Evolutionary conservation across 1,284 basidiomycete genomes (phyloP).

Genomic region (Cystobasidium sp.): DNA sequence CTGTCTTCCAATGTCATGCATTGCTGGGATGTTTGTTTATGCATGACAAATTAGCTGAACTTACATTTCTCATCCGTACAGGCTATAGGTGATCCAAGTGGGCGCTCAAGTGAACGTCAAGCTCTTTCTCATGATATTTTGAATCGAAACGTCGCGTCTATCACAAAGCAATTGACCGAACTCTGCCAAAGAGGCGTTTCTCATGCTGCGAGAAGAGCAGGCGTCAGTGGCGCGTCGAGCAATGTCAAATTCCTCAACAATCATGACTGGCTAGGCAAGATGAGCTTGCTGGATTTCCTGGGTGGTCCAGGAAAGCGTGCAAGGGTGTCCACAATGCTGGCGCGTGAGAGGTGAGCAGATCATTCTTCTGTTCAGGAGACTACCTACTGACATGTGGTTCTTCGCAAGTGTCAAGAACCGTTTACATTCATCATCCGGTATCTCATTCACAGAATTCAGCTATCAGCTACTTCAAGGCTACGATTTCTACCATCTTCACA

Average conservation of each 20-base stretch:
- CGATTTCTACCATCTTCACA: conserved; percentile 84
- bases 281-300: conserved; percentile 83
- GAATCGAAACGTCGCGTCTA: conserved; percentile 68
- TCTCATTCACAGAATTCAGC: conserved; percentile 96
- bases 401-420: conserved; percentile 76
- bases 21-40: not conserved
- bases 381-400: not conserved
- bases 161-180: conserved; percentile 68
- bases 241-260: conserved; percentile 73
- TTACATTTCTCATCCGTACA: conserved; percentile 94
- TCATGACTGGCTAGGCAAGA: conserved; percentile 74
- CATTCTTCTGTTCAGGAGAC: not conserved
- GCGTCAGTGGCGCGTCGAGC: conserved; percentile 49
- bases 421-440: conserved; percentile 70
- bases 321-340: conserved; percentile 86
- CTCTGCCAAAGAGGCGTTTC: conserved; percentile 73
- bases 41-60: not conserved
- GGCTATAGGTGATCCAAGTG: conserved; percentile 94
- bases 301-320: conserved; percentile 78
- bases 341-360: conserved; percentile 77
- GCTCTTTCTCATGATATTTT: conserved; percentile 68
- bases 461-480: conserved; percentile 97
- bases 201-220: conserved; percentile 64
- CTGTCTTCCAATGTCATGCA: not conserved
- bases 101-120: conserved; percentile 79